Evolutionary conservation across 352 stramenopile genomes (phyloP), one percentile per base, ranked within the genome.

Genomic region (Globisporangium takayamanum): DNA sequence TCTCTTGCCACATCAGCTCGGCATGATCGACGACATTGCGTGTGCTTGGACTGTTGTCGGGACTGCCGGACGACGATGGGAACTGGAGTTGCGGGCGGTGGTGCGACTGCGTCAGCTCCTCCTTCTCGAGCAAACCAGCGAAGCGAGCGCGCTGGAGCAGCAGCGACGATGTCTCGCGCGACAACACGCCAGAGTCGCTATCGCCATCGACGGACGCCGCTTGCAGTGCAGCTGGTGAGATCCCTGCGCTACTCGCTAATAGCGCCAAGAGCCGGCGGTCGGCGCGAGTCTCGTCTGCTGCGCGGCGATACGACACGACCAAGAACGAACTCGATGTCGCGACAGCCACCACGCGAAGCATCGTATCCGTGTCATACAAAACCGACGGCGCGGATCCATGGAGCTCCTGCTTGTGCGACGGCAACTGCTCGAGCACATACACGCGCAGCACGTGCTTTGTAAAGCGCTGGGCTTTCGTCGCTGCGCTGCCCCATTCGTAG

Each of bases 401-500:
- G n/a, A 22, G 44, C 15, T 71, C 55, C 0, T 58, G 50, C 49
- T 65, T 44, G n/a, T 46, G 41, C 5, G 39, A 55, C 28, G 51
- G 52, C 3, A 57, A 25, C 2, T 57, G 63, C 64, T 82, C 58
- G 45, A 87, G 73, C 2, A 87, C 67, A 55, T 87, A 89, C 36
- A 75, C 71, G 2, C 70, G 65, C 28, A 89, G 68, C 33, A 82
- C 72, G 59, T 87, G 79, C 57, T 81, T 77, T 16, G 69, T 87
- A 58, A 85, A 82, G 11, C 79, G 71, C 51, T 86, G 77, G 2
- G 72, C 71, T 57, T 86, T 87, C 16, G 68, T 89, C 44, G 75
- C 74, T 1, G 66, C 79, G 53, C 75, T 87, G 47, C 84, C 79
- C 77, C 79, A 89, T 37, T 86, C 69, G 64, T 89, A 89, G 62